Base-by-base conservation (phyloP, 2,329 filamentous ascomycete genomes). In the Penicillium sp. region DNA sequence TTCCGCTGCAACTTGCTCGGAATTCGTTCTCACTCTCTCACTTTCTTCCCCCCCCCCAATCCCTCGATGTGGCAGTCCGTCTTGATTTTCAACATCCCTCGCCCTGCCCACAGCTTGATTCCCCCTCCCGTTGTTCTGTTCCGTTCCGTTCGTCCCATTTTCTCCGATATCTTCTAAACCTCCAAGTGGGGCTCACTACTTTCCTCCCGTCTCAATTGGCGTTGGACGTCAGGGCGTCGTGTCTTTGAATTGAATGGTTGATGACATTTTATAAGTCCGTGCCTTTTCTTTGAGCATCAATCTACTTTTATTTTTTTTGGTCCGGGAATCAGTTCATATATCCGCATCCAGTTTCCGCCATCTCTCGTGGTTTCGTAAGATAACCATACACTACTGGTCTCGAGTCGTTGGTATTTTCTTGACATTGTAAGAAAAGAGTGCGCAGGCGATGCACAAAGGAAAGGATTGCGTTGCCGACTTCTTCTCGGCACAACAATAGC, bases 191-290 rank as follows among this genome's bases (percentile, higher is more conserved):
- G 26, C 42, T 37, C 45, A 49, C 52, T 52, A 52, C 55, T 59
- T 62, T 57, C 50, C 55, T 43, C 39, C 43, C 43, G 33, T 57
- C 54, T 63, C 51, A 59, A 56, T 61, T 56, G 65, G 65, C 64
- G 65, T 68, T 68, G 65, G 65, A 65, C 58, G 63, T 66, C 63
- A 62, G 60, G 65, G 64, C 64, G 58, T 61, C 64, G 57, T 61
- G 63, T 54, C 66, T 64, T 67, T 64, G 62, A 62, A 59, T 61
- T 64, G 62, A 62, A 59, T 62, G 61, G 60, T 55, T 60, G 55
- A 60, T 58, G 55, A 54, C 63, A 50, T 46, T 25, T 41, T 45
- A 51, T 47, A 35, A 32, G 24, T 53, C 44, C 44, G 47, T 36
- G 27, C 26, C 29, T 51, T 55, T 43, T 49, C 50, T 54, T 50